Evolutionary conservation across 768 basidiomycete species (phyloP).

Genomic region (Psilocybe subaeruginosa): DNA sequence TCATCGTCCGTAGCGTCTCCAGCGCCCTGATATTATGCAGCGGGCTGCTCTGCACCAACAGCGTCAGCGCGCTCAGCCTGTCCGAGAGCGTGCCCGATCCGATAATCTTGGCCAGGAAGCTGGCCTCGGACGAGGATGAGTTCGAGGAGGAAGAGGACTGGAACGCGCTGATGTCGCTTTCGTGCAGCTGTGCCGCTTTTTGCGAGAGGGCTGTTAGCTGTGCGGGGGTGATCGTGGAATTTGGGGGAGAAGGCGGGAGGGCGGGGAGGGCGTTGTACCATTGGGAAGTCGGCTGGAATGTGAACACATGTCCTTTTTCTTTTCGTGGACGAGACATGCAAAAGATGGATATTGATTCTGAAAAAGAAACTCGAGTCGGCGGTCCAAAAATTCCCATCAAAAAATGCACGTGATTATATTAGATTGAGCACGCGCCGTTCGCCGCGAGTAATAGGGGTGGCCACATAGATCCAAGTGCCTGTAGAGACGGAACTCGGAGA

Average conservation of each 20-base stretch:
- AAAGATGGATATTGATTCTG: no score
- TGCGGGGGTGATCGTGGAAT: conserved; percentile 38
- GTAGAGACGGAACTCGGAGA: no score
- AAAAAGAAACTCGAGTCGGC: conserved; percentile 1
- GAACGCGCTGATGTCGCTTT: conserved; percentile 45
- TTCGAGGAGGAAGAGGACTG: conserved; percentile 52
- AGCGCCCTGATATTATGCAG: conserved; percentile 84
- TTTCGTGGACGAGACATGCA: conserved; percentile 32
- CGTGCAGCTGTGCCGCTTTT: conserved; percentile 52
- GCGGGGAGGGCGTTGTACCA: conserved; percentile 58
- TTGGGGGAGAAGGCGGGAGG: conserved; percentile 33
- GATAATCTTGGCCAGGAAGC: conserved; percentile 85
- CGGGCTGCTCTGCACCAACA: conserved; percentile 88
- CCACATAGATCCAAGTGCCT: no score
- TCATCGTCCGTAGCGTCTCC: conserved; percentile 74
- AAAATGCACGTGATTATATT: no score
- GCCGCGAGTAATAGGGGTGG: no score
- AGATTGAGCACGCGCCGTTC: no score
- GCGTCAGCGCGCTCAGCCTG: conserved; percentile 85
- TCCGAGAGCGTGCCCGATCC: conserved; percentile 90
- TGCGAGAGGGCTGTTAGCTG: conserved; percentile 48
- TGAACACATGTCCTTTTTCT: conserved; percentile 38
- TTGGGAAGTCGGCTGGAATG: conserved; percentile 44
- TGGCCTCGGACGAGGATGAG: conserved; percentile 73
- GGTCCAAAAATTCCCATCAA: no score